Evolutionary conservation across 192 early-diverging fungal species (phyloP), one percentile per base, ranked within the genome.

Genomic region (Bifiguratus adelaidae): DNA sequence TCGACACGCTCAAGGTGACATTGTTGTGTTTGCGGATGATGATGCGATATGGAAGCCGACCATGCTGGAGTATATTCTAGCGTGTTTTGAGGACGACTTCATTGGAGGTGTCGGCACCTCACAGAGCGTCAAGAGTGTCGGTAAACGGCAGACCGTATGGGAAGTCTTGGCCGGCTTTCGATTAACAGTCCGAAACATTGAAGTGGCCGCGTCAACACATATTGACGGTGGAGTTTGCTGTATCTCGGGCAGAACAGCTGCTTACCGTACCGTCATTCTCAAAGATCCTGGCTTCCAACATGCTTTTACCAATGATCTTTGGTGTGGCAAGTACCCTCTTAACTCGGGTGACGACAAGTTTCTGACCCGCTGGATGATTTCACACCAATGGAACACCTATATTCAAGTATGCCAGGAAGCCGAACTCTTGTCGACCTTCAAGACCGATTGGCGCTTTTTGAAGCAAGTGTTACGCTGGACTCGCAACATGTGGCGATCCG

Each of bases 341-440:
- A 81, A 85, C 48, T 77, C 74, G 0, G 82, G 82, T 19, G 82
- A 85, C 52, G 82, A 85, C 57, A 85, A 85, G 46, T 85, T 82
- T 48, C 55, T 85, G 53, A 85, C 82, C 2, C 71, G 82, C 0
- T 85, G 82, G 82, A 70, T 82, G 66, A 72, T 79, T 13, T 81
- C 65, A 3, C 76, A 82, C 50, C 65, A 67, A 16, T 85, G 82
- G 82, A 70, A 69, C 36, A 82, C 82, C 4, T 77, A 74, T 56
- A 74, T 81, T 4, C 82, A 85, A 41, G 63, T 75, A 30, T 81
- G 80, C 30, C 63, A 63, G 21, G 71, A 85, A 52, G 82, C 76
- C 41, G 82, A 85, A 26, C 57, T 85, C 4, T 51, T 47, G 9
- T 85, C 82, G 2, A 85, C 82, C 0, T 85, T 85, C 61, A 85